Percentiles rank a stretch among this genome's conserved stretches.
phyloP scores from a whole-genome alignment of 768 basidiomycete genomes.

The Suillus weaverae region DNA sequence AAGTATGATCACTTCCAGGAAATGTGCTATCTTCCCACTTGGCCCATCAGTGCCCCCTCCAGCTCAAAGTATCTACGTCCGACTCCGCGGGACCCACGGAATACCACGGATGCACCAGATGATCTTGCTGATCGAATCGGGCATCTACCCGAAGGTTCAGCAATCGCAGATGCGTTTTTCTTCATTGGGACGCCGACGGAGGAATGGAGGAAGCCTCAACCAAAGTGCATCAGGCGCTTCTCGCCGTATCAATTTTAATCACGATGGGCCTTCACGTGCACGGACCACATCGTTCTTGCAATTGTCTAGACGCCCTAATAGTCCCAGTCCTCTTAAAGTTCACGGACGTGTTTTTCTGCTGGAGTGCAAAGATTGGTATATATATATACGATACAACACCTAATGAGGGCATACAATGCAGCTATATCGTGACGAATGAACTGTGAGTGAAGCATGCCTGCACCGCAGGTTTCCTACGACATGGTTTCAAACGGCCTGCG shows the following conservation, averaged over 20 bases:
- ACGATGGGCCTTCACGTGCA: not conserved
- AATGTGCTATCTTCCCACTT: conserved; percentile 29
- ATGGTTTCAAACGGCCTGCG: not conserved
- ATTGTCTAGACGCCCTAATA: not conserved
- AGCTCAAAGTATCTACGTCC: too few species aligned
- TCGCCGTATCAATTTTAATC: conserved; percentile 8
- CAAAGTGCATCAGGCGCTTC: conserved; percentile 19
- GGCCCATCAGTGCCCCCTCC: conserved; percentile 14
- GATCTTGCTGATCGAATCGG: not conserved
- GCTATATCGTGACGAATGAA: not conserved
- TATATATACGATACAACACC: not conserved
- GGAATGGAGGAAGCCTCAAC: conserved; percentile 25
- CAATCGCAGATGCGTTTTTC: not conserved
- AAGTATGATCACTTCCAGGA: conserved; percentile 14
- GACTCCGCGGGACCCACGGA: not conserved
- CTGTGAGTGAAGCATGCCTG: not conserved
- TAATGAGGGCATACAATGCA: not conserved
- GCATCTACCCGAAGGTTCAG: not conserved
- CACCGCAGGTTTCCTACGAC: not conserved
- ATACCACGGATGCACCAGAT: not conserved
- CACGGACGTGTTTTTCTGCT: not conserved
- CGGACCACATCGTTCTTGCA: not conserved
- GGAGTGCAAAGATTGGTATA: not conserved
- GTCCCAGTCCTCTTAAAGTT: not conserved
- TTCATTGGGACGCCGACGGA: not conserved